These are phyloP conservation scores for Penicillium samsonianum DNA, from an alignment of 495 filamentous ascomycete species.

Conservation along the genomic window DNA sequence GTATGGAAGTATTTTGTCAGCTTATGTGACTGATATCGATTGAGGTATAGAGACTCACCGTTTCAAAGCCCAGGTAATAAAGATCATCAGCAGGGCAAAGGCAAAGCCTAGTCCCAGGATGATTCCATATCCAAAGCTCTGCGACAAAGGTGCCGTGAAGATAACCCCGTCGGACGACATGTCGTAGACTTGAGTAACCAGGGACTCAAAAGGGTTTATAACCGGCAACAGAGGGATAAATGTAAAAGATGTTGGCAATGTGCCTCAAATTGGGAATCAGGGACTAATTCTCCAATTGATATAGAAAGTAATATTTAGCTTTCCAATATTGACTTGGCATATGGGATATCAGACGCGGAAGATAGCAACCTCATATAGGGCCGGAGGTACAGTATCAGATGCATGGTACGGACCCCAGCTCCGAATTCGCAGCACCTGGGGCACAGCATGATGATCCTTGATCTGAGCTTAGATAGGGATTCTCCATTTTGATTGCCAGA, in stretches of 20 bases:
- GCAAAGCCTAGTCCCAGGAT: constrained; percentile 73
- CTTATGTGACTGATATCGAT: not conserved
- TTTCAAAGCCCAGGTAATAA: constrained; percentile 77
- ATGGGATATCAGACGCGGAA: not conserved
- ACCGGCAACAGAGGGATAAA: not conserved
- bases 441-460: not conserved
- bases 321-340: not conserved
- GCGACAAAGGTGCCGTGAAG: constrained; percentile 59
- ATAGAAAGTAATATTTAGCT: not conserved
- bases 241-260: not conserved
- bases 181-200: not conserved
- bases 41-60: constrained; percentile 36
- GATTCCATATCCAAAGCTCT: constrained; percentile 81
- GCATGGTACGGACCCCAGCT: constrained; percentile 14
- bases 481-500: constrained; percentile 1
- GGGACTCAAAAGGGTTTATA: not conserved
- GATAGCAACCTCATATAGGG: constrained; percentile 4
- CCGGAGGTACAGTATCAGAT: not conserved
- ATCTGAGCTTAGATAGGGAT: constrained; percentile 14
- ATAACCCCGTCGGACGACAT: constrained; percentile 10
- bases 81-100: constrained; percentile 80
- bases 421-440: constrained; percentile 32
- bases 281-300: not conserved
- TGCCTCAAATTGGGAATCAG: not conserved
- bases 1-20: not conserved